Evolutionary conservation across 176 grass and related monocot genomes (phyloP), one percentile per base, ranked within the genome.

Genomic region (Echinochloa phyllopogon): DNA sequence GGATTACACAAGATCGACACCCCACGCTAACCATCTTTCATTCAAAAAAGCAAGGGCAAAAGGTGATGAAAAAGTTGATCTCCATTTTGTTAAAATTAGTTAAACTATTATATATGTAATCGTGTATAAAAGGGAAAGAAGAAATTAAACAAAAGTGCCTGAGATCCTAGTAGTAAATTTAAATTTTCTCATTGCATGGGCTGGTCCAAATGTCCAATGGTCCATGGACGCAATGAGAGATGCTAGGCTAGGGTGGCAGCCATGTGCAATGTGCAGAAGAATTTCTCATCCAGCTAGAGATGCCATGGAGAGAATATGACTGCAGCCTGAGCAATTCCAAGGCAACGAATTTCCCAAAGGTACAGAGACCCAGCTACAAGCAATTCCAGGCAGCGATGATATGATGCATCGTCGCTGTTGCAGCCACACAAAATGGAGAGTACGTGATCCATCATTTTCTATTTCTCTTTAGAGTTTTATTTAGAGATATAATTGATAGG

Each of bases 251-350:
- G 73, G 37, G 16, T 82, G 78, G 65, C 24, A 49, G 40, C 47
- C 80, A 88, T 78, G 75, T 84, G 86, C 86, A 50, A 27, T 76
- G 13, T 2, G 49, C 38, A 73, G 55, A 55, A 47, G 66, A 83
- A 27, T 64, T 66, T 64, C 56, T 20, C 17, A 16, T 37, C 14
- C 20, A 67, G 72, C 61, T 45, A 58, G 48, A 47, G 3, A 20
- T 17, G 38, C 11, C 0, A 56, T 29, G 7, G 40, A 36, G 52
- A 58, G 76, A 78, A 45, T 74, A 88, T 79, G 87, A 55, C 58
- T 58, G 70, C 39, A 16, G 87, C 65, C 58, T 58, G 70, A 78
- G 80, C 76, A 60, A 85, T 69, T 81, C 69, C 76, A 48, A 51
- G 49, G 3, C 20, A 78, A 42, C 18, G 42, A 39, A 49, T 40